phyloP scores from a whole-genome alignment of 169 alveolate genomes.

The Plasmodium billcollinsi region DNA sequence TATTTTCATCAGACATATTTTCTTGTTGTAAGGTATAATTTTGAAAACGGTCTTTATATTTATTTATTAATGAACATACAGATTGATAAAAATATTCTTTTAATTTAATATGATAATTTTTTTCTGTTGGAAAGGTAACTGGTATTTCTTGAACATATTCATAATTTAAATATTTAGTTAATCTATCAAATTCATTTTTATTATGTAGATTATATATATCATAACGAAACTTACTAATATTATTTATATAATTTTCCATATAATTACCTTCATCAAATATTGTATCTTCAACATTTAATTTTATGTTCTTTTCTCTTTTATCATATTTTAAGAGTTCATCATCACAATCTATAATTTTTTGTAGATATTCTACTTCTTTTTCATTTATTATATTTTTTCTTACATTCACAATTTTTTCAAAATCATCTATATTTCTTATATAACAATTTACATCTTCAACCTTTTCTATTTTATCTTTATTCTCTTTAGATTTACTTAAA shows the following conservation, averaged over 20 bases:
- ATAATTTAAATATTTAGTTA: conserved; percentile 57
- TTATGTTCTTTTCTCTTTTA: conserved; percentile 50
- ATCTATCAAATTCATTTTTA: conserved; percentile 66
- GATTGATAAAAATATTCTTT: conserved; percentile 43
- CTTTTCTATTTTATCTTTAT: not conserved
- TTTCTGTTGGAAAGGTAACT: conserved; percentile 29
- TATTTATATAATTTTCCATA: conserved; percentile 59
- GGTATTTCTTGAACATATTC: conserved; percentile 40
- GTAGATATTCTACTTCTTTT: conserved; percentile 55
- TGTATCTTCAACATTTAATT: conserved; percentile 65
- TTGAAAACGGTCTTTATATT: conserved; percentile 14
- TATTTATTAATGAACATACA: conserved; percentile 26
- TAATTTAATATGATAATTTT: conserved; percentile 31
- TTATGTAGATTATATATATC: conserved; percentile 54
- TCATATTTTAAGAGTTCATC: conserved; percentile 56
- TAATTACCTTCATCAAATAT: conserved; percentile 66
- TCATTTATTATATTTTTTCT: conserved; percentile 52
- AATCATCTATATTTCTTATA: conserved; percentile 54
- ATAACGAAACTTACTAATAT: conserved; percentile 67
- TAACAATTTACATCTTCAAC: not conserved
- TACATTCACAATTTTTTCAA: conserved; percentile 40
- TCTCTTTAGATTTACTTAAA: not conserved
- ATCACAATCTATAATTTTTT: conserved; percentile 51
- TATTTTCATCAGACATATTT: not conserved
- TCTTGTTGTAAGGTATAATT: not conserved